These are phyloP conservation scores for Hericium alpestre DNA, from an alignment of 768 basidiomycete genomes.

Conservation along the genomic window DNA sequence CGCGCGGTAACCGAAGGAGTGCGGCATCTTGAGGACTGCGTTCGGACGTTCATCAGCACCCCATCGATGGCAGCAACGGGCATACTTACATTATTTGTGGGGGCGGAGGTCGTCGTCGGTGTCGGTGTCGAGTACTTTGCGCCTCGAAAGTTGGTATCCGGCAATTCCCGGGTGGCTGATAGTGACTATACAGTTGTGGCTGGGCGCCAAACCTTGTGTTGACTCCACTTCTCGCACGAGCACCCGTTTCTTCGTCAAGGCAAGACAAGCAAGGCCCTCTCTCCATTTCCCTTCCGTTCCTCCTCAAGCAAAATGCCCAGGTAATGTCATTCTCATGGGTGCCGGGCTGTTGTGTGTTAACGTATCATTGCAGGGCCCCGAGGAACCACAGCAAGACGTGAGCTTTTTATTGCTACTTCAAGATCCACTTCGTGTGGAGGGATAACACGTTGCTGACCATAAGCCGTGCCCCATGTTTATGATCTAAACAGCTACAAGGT, in stretches of 20 bases:
- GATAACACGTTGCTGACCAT: conserved; percentile 49
- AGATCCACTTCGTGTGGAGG: conserved; percentile 58
- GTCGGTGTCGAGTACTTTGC: conserved; percentile 23
- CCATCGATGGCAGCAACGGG: conserved; percentile 9
- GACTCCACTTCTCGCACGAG: conserved; percentile 23
- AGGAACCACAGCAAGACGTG: conserved; percentile 92
- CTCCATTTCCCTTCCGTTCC: conserved; percentile 3
- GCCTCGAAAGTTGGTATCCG: conserved; percentile 26
- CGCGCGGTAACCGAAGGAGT: conserved; percentile 99
- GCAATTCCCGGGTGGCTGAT: conserved; percentile 56
- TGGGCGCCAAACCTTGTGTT: conserved; percentile 23
- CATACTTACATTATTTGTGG: conserved; percentile 29
- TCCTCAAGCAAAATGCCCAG: conserved; percentile 73
- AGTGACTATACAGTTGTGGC: conserved; percentile 56
- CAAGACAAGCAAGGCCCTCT: background rate
- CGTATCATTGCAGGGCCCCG: conserved; percentile 53
- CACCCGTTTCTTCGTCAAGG: conserved; percentile 1
- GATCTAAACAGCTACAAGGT: conserved; percentile 78
- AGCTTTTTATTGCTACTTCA: conserved; percentile 40
- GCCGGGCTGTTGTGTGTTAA: conserved; percentile 23
- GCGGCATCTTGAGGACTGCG: conserved; percentile 82
- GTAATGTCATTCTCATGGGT: conserved; percentile 33
- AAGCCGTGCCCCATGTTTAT: conserved; percentile 53
- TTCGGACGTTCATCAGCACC: background rate
- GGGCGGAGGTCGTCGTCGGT: conserved; percentile 31